Conservation (phyloP, 2,329 filamentous ascomycete genomes). For the Aspergillus texensis region DNA sequence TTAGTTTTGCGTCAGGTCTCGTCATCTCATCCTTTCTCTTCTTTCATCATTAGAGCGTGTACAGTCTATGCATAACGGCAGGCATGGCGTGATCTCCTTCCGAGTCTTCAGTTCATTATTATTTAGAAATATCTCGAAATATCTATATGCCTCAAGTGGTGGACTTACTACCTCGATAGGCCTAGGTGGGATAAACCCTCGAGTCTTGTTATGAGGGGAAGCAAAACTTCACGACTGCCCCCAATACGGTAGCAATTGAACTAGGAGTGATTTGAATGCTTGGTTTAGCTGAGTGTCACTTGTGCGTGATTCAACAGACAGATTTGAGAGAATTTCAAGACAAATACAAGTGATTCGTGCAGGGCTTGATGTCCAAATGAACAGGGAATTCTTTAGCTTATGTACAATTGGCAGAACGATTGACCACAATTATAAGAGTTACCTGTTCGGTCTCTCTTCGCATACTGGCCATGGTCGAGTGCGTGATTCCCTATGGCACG, state of each 20-base stretch:
- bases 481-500: conserved; percentile 7
- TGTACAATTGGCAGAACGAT: neutral
- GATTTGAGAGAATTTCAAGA: neutral
- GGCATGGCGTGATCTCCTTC: conserved; percentile 35
- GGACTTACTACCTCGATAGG: neutral
- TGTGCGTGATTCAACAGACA: neutral
- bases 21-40: conserved; percentile 25
- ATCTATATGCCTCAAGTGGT: neutral
- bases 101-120: conserved; percentile 23
- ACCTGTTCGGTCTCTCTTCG: neutral
- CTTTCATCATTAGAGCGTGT: conserved; percentile 36
- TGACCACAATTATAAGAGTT: neutral
- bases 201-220: neutral
- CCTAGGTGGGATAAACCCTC: neutral
- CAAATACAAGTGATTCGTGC: neutral
- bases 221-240: neutral
- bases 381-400: neutral
- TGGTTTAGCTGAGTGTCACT: neutral
- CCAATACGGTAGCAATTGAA: neutral
- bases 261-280: neutral
- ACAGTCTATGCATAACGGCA: conserved; percentile 42
- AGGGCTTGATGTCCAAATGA: neutral
- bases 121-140: conserved; percentile 13
- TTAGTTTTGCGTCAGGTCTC: conserved; percentile 27
- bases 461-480: neutral